phyloP scores from a whole-genome alignment of 1,139 yeast genomes.

The Eremothecium sinecaudum region DNA sequence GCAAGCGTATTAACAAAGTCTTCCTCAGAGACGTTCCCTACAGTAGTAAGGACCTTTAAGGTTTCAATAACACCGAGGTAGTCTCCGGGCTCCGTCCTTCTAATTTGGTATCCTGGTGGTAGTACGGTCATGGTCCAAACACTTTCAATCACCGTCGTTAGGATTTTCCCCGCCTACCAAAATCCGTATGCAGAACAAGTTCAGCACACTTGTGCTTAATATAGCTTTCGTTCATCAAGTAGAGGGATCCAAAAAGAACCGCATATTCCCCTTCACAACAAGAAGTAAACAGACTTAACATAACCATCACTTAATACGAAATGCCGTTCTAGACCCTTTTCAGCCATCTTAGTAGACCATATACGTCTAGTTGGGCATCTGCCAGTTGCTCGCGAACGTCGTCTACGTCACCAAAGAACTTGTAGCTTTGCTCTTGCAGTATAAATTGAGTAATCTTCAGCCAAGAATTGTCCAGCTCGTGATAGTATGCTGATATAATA shows the following conservation, averaged over 20 bases:
- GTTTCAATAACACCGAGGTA: conserved; percentile 43
- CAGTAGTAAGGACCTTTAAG: conserved; percentile 50
- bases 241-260: conserved; percentile 5
- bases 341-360: conserved; percentile 4
- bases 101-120: conserved; percentile 37
- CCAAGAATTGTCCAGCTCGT: conserved; percentile 5
- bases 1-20: conserved; percentile 38
- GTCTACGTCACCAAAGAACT: conserved; percentile 6
- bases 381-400: conserved; percentile 1
- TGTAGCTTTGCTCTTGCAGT: conserved; percentile 3
- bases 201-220: too few relatives aligned
- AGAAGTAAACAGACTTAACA: not conserved
- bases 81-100: conserved; percentile 41
- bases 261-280: conserved; percentile 2
- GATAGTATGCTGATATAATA: conserved; percentile 3
- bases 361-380: conserved; percentile 1
- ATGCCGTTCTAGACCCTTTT: conserved; percentile 1
- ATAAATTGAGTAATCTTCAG: conserved; percentile 1
- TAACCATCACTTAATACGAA: conserved; percentile 1
- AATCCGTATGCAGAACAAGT: too few relatives aligned
- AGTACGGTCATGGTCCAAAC: conserved; percentile 5
- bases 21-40: conserved; percentile 44
- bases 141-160: not conserved
- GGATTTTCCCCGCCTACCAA: too few relatives aligned
- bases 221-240: not conserved